Evolutionary conservation across 2,329 filamentous ascomycete species (phyloP).

Genomic region (Chrysoporthe cubensis): DNA sequence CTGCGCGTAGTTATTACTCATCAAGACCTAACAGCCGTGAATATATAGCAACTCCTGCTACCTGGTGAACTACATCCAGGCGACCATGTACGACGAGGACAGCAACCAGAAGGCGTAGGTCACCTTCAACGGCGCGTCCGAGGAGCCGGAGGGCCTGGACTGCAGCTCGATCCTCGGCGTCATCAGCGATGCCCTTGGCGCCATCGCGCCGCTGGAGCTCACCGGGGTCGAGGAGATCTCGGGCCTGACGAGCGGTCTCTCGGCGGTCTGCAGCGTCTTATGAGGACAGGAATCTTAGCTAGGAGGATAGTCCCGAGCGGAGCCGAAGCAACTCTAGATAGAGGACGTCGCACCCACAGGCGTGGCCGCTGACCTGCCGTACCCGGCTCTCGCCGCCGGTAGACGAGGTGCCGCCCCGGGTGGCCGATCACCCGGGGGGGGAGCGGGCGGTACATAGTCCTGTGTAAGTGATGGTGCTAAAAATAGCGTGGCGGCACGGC

Average conservation of each 20-base stretch:
- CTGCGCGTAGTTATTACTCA: too few species aligned
- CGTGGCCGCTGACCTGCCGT: too few species aligned
- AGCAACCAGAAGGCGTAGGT: conserved; percentile 1
- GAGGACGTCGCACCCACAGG: too few species aligned
- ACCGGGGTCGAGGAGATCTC: neutral
- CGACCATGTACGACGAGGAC: neutral
- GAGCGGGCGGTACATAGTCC: neutral
- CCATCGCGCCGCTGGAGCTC: conserved; percentile 1
- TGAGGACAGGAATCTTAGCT: neutral
- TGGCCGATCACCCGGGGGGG: neutral
- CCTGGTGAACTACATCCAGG: conserved; percentile 1
- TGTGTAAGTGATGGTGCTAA: neutral
- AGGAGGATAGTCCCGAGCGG: too few species aligned
- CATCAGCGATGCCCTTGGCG: neutral
- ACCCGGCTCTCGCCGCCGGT: neutral
- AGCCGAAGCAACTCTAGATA: too few species aligned
- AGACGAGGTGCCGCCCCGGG: neutral
- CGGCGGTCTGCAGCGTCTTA: neutral
- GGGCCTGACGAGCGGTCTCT: neutral
- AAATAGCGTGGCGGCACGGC: conserved; percentile 2
- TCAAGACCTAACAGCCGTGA: neutral
- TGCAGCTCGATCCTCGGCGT: neutral
- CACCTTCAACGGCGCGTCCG: neutral
- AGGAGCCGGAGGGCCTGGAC: neutral
- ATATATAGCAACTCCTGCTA: neutral